phyloP scores from a whole-genome alignment of 148 eudicot species.

The Pouteria glomerata region DNA sequence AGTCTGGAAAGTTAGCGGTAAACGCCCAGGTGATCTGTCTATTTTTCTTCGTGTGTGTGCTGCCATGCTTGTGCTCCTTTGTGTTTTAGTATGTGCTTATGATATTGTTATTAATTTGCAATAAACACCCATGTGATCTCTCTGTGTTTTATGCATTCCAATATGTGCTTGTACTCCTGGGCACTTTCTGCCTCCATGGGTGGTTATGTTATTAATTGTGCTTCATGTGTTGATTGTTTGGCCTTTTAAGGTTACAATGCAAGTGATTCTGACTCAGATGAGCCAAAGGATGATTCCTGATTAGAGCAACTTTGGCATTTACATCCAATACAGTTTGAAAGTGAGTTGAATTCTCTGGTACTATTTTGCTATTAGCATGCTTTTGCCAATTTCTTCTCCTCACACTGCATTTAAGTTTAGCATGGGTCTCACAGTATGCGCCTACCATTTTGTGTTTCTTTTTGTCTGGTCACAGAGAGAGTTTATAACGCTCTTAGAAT shows the following conservation, averaged over 20 bases:
- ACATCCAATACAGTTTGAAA: conserved; percentile 11
- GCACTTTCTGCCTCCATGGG: neutral
- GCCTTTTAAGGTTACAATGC: conserved; percentile 71
- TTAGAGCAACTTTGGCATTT: conserved; percentile 10
- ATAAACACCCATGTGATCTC: neutral
- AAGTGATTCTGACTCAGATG: conserved; percentile 92
- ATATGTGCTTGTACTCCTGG: neutral
- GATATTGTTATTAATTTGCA: neutral
- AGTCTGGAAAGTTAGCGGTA: conserved; percentile 78
- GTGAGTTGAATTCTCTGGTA: conserved; percentile 13
- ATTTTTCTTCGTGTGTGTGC: neutral
- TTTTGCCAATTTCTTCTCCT: neutral
- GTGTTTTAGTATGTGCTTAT: neutral
- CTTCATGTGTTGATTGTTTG: conserved; percentile 9
- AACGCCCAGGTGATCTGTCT: conserved; percentile 64
- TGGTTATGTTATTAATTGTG: conserved; percentile 1
- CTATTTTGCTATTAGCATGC: neutral
- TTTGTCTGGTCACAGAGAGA: neutral
- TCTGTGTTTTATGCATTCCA: neutral
- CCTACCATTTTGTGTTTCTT: neutral
- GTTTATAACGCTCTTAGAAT: too few species aligned
- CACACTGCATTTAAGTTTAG: neutral
- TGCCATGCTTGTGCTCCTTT: neutral
- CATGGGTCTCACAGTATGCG: neutral
- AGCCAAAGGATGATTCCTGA: conserved; percentile 37